phyloP scores from a whole-genome alignment of 768 basidiomycete species.

The Tulasnella sp. region DNA sequence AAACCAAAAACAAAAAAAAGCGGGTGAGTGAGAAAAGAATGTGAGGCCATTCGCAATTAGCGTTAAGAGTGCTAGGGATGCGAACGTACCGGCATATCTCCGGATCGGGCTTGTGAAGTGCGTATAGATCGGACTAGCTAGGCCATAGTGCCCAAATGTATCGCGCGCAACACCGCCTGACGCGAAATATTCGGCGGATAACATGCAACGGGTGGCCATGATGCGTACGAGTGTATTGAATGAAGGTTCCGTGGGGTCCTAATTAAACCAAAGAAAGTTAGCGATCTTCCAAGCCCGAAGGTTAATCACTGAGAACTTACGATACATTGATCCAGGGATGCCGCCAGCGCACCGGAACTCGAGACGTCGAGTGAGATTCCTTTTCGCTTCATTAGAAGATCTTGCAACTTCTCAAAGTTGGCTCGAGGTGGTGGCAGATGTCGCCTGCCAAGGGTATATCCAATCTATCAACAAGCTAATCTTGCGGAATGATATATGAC shows the following conservation, averaged over 20 bases:
- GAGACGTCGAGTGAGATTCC: conserved; percentile 80
- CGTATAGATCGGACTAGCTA: conserved; percentile 95
- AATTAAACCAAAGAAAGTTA: conserved; percentile 4
- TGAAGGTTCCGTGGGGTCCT: conserved; percentile 76
- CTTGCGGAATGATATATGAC: conserved; percentile 13
- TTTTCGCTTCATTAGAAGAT: conserved; percentile 78
- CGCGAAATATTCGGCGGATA: conserved; percentile 96
- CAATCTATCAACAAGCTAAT: neutral
- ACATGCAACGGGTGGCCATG: conserved; percentile 98
- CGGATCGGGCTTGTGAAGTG: conserved; percentile 98
- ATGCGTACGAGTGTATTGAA: conserved; percentile 98
- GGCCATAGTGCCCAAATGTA: conserved; percentile 92
- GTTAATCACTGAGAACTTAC: conserved; percentile 36
- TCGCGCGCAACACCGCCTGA: conserved; percentile 88
- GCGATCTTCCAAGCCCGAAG: neutral
- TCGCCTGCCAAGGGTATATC: conserved; percentile 40
- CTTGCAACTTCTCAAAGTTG: conserved; percentile 93
- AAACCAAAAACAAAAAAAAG: too few relatives aligned
- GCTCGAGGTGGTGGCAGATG: conserved; percentile 84
- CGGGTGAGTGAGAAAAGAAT: neutral
- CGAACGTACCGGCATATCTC: conserved; percentile 70
- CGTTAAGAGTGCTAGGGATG: too few relatives aligned
- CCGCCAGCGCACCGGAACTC: conserved; percentile 79
- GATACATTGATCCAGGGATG: conserved; percentile 76
- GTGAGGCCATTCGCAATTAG: too few relatives aligned